Percentiles rank a stretch among this genome's conserved stretches.
phyloP scores from a whole-genome alignment of 2,329 filamentous ascomycete species.

The Neocucurbitaria cava region DNA sequence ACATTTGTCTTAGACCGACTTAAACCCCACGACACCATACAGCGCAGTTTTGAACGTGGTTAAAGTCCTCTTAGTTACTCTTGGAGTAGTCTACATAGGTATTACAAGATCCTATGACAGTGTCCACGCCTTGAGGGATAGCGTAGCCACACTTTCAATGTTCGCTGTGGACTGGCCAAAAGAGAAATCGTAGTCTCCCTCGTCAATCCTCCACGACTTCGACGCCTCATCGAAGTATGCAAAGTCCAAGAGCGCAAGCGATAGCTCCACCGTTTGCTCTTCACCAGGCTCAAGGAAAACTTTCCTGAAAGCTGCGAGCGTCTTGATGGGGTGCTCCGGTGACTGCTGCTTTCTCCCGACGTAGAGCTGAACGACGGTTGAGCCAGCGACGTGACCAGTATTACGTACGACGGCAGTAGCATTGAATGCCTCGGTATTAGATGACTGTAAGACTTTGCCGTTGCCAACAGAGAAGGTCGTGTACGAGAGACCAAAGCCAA shows the following conservation, averaged over 20 bases:
- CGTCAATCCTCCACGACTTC: constrained; percentile 39
- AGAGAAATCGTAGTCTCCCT: constrained; percentile 39
- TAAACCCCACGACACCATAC: too few relatives aligned
- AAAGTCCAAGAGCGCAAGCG: constrained; percentile 32
- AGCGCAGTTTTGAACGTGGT: too few relatives aligned
- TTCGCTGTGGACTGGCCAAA: constrained; percentile 40
- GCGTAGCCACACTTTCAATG: constrained; percentile 30
- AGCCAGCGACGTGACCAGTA: constrained; percentile 57
- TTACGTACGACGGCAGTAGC: constrained; percentile 57
- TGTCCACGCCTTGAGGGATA: too few relatives aligned
- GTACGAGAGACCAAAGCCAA: constrained; percentile 50
- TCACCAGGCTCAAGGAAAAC: constrained; percentile 65
- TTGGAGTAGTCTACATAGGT: too few relatives aligned
- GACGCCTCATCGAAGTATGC: constrained; percentile 41
- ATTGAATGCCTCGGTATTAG: constrained; percentile 43
- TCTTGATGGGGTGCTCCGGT: constrained; percentile 65
- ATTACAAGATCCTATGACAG: too few relatives aligned
- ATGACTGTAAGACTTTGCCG: constrained; percentile 68
- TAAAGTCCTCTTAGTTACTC: too few relatives aligned
- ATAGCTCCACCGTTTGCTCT: constrained; percentile 63
- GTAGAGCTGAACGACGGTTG: constrained; percentile 64
- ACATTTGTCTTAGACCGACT: too few relatives aligned
- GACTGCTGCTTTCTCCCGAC: constrained; percentile 57
- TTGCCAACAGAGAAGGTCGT: constrained; percentile 53
- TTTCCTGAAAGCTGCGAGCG: constrained; percentile 72